Evolutionary conservation across 2,329 filamentous ascomycete genomes (phyloP), one percentile per base, ranked within the genome.

Genomic region (Fusarium anguioides): DNA sequence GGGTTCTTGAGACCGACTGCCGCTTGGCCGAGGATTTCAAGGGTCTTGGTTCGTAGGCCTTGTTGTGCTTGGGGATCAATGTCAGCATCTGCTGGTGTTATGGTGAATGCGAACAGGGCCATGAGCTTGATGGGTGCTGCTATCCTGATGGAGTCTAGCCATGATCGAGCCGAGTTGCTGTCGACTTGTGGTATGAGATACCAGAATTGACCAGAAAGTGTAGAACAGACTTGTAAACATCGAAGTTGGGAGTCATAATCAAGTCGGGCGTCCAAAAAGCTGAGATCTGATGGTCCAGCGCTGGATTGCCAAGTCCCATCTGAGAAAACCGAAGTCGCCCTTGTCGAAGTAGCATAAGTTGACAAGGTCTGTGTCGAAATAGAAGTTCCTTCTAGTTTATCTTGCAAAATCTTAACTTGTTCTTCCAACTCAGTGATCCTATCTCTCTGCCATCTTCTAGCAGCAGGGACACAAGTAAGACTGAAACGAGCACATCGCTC

Each of bases 361-460:
- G 62, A 55, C 10, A 52, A 4, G 6, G 49, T 46, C 31, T 45
- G 27, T 1, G 56, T 29, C 5, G 63, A 66, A 11, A 35, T 29
- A 2, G 63, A 61, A 45, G 56, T 23, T 0, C 49, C 55, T 4
- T 58, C 50, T 12, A 66, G 18, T 0, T 18, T 46, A 31, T 58
- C 62, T 36, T 63, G 64, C 2, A 67, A 41, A 8, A 31, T 40
- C 44, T 31, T 66, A 2, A 66, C 58, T 18, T 67, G 42, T 11
- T 66, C 62, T 17, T 67, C 63, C 12, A 67, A 8, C 8, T 67
- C 63, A 1, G 37, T 36, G 8, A 67, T 67, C 1, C 51, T 57
- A 21, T 67, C 64, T 23, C 58, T 27, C 45, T 67, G 64, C 63
- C 57, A 66, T 23, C 51, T 61, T 3, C 63, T 58, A 4, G 64